Conservation (phyloP, 2,329 filamentous ascomycete species). For the Talaromyces sp. region DNA sequence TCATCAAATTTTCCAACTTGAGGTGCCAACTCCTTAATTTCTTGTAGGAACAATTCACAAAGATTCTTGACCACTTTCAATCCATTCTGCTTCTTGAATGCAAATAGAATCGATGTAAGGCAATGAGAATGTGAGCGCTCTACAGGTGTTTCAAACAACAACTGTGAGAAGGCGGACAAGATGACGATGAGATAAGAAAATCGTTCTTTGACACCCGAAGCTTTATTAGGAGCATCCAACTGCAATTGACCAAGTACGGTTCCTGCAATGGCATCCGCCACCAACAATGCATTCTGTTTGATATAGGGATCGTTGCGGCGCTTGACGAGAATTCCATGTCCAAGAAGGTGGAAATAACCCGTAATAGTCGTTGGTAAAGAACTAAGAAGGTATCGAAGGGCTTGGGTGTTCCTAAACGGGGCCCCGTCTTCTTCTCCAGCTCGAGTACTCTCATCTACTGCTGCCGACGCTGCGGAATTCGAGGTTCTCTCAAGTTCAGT, state of each 20-base stretch:
- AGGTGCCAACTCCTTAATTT: slow-evolving; percentile 47
- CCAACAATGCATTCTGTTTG: slow-evolving; percentile 56
- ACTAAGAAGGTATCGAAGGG: slow-evolving; percentile 69
- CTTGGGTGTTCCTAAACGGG: slow-evolving; percentile 70
- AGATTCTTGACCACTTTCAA: slow-evolving; percentile 69
- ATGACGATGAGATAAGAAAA: slow-evolving; percentile 80
- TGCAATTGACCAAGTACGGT: slow-evolving; percentile 64
- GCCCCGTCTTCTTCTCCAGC: slow-evolving; percentile 22
- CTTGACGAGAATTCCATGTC: slow-evolving; percentile 72
- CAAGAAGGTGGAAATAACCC: slow-evolving; percentile 78
- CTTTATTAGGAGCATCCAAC: slow-evolving; percentile 40
- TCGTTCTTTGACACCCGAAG: slow-evolving; percentile 53
- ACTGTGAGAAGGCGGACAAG: slow-evolving; percentile 69
- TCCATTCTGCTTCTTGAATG: slow-evolving; percentile 78
- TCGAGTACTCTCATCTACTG: slow-evolving; percentile 4
- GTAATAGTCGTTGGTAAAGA: slow-evolving; percentile 75
- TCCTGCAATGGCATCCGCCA: slow-evolving; percentile 65
- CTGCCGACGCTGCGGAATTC: neutral
- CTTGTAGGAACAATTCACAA: slow-evolving; percentile 61
- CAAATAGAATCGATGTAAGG: slow-evolving; percentile 70
- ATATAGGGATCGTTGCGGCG: slow-evolving; percentile 62
- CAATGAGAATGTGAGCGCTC: slow-evolving; percentile 47
- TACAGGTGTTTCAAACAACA: slow-evolving; percentile 63
- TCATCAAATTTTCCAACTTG: slow-evolving; percentile 36
- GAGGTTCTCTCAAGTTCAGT: neutral